phyloP scores from a whole-genome alignment of 371 early-diverging fungal genomes.

The Mucor indicus region DNA sequence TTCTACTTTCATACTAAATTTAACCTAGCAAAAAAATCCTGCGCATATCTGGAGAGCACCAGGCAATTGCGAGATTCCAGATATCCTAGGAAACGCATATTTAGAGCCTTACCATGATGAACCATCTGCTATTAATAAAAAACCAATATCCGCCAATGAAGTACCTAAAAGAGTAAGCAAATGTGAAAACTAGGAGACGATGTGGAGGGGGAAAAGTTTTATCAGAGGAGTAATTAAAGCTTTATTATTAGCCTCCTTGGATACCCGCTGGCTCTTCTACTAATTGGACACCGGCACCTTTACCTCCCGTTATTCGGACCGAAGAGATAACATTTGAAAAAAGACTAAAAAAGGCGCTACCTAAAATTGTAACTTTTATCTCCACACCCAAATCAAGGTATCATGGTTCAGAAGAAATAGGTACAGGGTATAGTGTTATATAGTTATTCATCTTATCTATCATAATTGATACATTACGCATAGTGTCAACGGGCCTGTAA shows the following conservation, averaged over 20 bases:
- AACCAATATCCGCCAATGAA: no score
- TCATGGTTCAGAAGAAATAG: conserved; percentile 19
- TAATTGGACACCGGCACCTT: conserved; percentile 20
- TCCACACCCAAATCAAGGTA: conserved; percentile 15
- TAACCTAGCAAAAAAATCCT: conserved; percentile 2
- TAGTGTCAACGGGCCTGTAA: conserved; percentile 31
- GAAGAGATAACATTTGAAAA: conserved; percentile 26
- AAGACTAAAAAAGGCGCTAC: conserved; percentile 18
- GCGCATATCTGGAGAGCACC: conserved; percentile 19
- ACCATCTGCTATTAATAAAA: no score
- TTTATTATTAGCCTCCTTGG: conserved; percentile 35
- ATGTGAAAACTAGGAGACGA: no score
- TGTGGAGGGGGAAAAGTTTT: no score
- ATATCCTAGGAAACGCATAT: conserved; percentile 25
- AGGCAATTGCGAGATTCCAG: conserved; percentile 25
- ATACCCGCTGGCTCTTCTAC: conserved; percentile 14
- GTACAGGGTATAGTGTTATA: conserved; percentile 17
- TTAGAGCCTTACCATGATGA: no score
- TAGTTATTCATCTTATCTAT: neutral
- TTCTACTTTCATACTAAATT: no score
- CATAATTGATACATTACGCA: no score
- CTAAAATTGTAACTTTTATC: conserved; percentile 9
- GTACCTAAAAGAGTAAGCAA: no score
- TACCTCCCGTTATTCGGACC: conserved; percentile 15
- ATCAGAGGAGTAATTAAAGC: no score